Evolutionary conservation across 768 basidiomycete species (phyloP), one percentile per base, ranked within the genome.

Genomic region (Boletus reticuloceps): DNA sequence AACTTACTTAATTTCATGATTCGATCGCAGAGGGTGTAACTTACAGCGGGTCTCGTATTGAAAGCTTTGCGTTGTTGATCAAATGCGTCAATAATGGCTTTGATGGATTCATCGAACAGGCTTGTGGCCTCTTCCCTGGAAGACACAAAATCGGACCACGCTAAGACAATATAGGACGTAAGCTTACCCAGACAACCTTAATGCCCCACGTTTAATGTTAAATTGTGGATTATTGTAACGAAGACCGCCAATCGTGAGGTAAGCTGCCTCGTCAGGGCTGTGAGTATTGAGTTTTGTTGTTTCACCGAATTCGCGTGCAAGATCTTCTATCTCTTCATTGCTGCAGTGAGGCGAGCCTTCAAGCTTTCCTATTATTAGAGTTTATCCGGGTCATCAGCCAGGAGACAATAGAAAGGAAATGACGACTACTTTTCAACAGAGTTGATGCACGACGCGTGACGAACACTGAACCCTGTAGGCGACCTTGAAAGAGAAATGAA

Each of bases 381-480:
- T 39, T 39, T n/a, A 16, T 20, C 10, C 7, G 19, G 9, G 1
- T 46, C 25, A 11, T 38, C 20, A 36, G 22, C 40, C 7, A 4
- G 5, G 40, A 7, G 16, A 31, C 14, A 46, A n/a, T 47, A 9
- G n/a, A 37, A 19, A 8, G 20, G 29, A 32, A 29, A 34, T 16
- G 6, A 17, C 5, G 43, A 39, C 54, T 51, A 78, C 79, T 55
- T 53, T 65, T 56, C 2, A 81, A 61, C 58, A 72, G 70, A 17
- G 56, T 54, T 0, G 60, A 57, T 0, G 77, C 78, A 22, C 74
- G 71, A 19, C 70, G 69, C 13, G 69, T 78, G n/a, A 82, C 77
- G 50, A 78, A 79, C 1, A 79, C 69, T 0, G 80, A 79, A 10
- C 80, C 80, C 45, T 74, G 66, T 38, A 80, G 71, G n/a, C 72